Conservation (phyloP, 352 stramenopile genomes). For the Phytophthora fragariae region DNA sequence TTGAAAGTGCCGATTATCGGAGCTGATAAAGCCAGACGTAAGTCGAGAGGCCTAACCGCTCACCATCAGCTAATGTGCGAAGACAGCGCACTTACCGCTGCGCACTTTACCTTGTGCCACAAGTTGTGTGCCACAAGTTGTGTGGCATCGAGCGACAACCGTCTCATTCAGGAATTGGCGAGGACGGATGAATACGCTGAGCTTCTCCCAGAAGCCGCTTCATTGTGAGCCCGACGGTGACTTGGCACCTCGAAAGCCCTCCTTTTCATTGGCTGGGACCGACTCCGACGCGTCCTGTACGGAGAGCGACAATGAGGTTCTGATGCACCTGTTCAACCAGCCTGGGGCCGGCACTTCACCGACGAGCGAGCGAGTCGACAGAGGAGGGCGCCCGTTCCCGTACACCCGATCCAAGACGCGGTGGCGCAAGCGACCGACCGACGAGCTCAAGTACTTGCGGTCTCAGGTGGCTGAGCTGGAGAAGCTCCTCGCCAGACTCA, state of each 20-base stretch:
- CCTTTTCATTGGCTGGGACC: not conserved
- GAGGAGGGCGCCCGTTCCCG: not conserved
- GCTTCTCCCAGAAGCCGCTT: not conserved
- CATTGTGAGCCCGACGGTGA: not conserved
- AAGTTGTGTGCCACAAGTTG: too few species aligned
- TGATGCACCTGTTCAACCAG: not conserved
- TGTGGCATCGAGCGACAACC: not conserved
- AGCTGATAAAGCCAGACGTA: not conserved
- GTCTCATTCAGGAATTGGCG: not conserved
- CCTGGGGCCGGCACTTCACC: not conserved
- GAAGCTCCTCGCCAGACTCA: constrained; percentile 9
- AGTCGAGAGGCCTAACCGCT: not conserved
- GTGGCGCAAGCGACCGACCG: constrained; percentile 31
- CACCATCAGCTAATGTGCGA: not conserved
- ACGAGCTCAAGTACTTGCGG: constrained; percentile 38
- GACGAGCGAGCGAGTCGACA: not conserved
- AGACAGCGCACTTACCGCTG: not conserved
- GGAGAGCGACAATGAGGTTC: not conserved
- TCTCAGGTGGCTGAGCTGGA: constrained; percentile 25
- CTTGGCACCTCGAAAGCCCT: not conserved
- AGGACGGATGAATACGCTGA: not conserved
- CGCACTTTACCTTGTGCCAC: not conserved
- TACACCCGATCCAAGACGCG: constrained; percentile 18
- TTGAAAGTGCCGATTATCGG: not conserved
- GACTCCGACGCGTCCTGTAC: not conserved